phyloP scores from a whole-genome alignment of 495 filamentous ascomycete genomes.

The Aspergillus avenaceus region DNA sequence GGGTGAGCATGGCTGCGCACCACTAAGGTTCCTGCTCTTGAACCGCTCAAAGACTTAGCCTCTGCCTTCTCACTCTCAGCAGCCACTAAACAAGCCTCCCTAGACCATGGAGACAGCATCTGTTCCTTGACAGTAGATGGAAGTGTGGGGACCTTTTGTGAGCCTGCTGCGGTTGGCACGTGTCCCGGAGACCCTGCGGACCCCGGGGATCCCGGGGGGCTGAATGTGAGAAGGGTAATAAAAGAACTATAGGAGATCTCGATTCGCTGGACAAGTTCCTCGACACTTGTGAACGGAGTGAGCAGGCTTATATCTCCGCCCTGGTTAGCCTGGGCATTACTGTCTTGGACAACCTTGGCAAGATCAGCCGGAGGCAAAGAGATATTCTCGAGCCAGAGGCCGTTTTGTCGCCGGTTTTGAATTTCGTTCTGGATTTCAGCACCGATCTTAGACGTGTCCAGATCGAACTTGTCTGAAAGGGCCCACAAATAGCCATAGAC shows the following conservation, averaged over 20 bases:
- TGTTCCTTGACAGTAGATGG: slow-evolving; percentile 55
- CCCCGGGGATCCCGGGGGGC: slow-evolving; percentile 66
- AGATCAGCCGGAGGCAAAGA: slow-evolving; percentile 51
- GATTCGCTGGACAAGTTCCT: slow-evolving; percentile 64
- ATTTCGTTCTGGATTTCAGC: slow-evolving; percentile 72
- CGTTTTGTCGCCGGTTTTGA: slow-evolving; percentile 59
- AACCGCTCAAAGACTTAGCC: slow-evolving; percentile 67
- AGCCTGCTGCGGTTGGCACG: slow-evolving; percentile 20
- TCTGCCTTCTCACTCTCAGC: slow-evolving; percentile 64
- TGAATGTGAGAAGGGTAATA: slow-evolving; percentile 56
- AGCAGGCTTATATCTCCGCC: slow-evolving; percentile 11
- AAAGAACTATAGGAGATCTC: slow-evolving; percentile 61
- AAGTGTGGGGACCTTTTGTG: slow-evolving; percentile 36
- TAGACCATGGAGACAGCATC: slow-evolving; percentile 73
- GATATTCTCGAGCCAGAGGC: slow-evolving; percentile 71
- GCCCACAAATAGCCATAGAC: slow-evolving; percentile 85
- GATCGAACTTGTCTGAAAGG: slow-evolving; percentile 71
- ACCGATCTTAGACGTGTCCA: slow-evolving; percentile 63
- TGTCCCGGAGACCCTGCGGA: slow-evolving; percentile 53
- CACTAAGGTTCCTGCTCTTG: slow-evolving; percentile 59
- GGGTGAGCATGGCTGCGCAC: slow-evolving; percentile 51
- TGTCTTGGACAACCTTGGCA: slow-evolving; percentile 36
- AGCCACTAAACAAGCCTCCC: slow-evolving; percentile 62
- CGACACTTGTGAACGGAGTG: slow-evolving; percentile 37
- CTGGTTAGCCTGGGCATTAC: slow-evolving; percentile 14